Conservation (phyloP, 2,329 filamentous ascomycete species). For the Ophiostoma australiae region DNA sequence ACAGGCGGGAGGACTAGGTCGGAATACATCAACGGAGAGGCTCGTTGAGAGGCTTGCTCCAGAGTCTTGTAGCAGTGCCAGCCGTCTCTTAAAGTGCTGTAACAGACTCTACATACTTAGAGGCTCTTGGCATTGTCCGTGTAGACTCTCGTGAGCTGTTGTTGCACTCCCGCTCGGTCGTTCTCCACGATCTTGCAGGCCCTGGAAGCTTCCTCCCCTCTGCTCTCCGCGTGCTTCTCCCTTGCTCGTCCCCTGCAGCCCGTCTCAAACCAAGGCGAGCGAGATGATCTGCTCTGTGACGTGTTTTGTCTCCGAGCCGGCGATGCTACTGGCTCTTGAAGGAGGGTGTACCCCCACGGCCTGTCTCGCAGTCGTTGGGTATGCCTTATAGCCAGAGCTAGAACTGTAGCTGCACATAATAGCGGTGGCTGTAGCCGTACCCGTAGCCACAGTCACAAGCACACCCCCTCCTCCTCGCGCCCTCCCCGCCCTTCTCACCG, state of each 20-base stretch:
- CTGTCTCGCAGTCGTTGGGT: background rate
- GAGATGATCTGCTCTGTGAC: background rate
- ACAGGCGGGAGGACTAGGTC: background rate
- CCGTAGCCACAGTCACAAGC: background rate
- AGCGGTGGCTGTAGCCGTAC: background rate
- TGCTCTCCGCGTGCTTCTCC: too few relatives aligned
- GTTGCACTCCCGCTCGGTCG: background rate
- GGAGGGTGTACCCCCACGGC: background rate
- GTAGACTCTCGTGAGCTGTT: conserved; percentile 1
- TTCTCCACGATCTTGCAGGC: background rate
- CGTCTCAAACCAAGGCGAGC: background rate
- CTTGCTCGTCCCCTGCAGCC: background rate
- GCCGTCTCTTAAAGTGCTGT: background rate
- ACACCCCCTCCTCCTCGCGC: background rate
- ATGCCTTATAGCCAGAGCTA: background rate
- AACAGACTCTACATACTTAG: background rate
- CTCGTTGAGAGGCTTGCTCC: background rate
- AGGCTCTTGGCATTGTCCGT: background rate
- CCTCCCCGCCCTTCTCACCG: background rate
- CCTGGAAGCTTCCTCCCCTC: conserved; percentile 6
- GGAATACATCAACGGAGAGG: background rate
- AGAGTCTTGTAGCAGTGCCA: background rate
- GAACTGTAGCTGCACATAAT: background rate
- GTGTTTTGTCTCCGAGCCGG: conserved; percentile 8
- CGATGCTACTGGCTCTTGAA: background rate